These are phyloP conservation scores for Dimargaris cristalligena DNA, from an alignment of 192 early-diverging fungal species.

Conservation along the genomic window DNA sequence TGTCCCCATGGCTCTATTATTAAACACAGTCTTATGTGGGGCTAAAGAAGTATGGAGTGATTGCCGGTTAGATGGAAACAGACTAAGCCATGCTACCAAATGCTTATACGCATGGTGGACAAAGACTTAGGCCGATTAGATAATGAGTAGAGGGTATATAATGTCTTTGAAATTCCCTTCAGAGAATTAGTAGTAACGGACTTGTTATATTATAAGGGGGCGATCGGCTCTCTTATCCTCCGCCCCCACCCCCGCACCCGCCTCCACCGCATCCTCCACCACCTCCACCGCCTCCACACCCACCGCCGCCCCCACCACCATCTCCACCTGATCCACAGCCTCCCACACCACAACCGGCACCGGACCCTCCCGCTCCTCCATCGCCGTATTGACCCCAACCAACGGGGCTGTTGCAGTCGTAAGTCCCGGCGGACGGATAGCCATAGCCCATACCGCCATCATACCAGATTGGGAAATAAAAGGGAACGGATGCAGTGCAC, in stretches of 20 bases:
- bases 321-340: constrained; percentile 11
- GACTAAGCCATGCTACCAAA: no score
- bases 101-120: no score
- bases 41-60: no score
- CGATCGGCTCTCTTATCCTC: not conserved
- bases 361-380: not conserved
- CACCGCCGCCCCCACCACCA: constrained; percentile 11
- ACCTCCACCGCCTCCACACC: constrained; percentile 11
- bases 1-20: no score
- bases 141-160: no score
- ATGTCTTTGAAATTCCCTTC: not conserved
- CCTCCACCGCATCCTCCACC: constrained; percentile 10
- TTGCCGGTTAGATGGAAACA: not conserved
- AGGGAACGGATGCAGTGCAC: not conserved
- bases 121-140: no score
- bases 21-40: no score
- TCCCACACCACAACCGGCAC: not conserved
- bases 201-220: not conserved
- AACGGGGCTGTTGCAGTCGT: not conserved
- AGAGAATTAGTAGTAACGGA: no score
- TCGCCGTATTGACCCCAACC: no score
- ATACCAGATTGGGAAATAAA: not conserved
- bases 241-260: constrained; percentile 2
- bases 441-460: not conserved
- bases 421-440: not conserved